Evolutionary conservation across 108 stramenopile species (phyloP), one percentile per base, ranked within the genome.

Genomic region (Conticribra weissflogii): DNA sequence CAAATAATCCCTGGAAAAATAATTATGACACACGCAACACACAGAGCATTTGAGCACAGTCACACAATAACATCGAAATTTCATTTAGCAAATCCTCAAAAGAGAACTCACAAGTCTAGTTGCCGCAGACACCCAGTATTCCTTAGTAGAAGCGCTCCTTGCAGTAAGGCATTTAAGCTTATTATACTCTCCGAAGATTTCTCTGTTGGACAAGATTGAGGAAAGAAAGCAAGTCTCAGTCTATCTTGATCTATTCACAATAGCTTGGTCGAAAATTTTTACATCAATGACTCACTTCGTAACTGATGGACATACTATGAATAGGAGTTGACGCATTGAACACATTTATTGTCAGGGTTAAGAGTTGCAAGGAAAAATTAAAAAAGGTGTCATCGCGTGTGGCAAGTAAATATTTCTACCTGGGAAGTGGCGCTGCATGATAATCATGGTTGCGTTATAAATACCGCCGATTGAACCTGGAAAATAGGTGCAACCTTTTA

Each of bases 251-350:
- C n/a, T n/a, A n/a, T n/a, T n/a, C n/a, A n/a, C n/a, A n/a, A n/a
- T n/a, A n/a, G n/a, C n/a, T n/a, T n/a, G n/a, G n/a, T n/a, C n/a
- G n/a, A n/a, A n/a, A n/a, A n/a, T n/a, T n/a, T n/a, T n/a, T n/a
- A n/a, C n/a, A n/a, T n/a, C n/a, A n/a, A n/a, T n/a, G n/a, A 81
- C 78, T 21, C 86, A 86, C 51, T 66, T 72, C 1, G 87, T 81
- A 5, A 93, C 88, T 8, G 79, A 69, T 18, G 77, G 74, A 56
- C 92, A 93, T 22, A 66, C 78, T 21, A 45, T n/a, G n/a, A 16
- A 45, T 45, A 45, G 9, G 44, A 45, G 44, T 45, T n/a, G n/a
- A n/a, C n/a, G n/a, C n/a, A n/a, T n/a, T n/a, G n/a, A n/a, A n/a
- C n/a, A n/a, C n/a, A n/a, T n/a, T n/a, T n/a, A n/a, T n/a, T n/a